A percentile compares a stretch with the other conserved stretches of the same genome.
Conservation (phyloP, 139 green algal species). For the Trebouxia sp. region DNA sequence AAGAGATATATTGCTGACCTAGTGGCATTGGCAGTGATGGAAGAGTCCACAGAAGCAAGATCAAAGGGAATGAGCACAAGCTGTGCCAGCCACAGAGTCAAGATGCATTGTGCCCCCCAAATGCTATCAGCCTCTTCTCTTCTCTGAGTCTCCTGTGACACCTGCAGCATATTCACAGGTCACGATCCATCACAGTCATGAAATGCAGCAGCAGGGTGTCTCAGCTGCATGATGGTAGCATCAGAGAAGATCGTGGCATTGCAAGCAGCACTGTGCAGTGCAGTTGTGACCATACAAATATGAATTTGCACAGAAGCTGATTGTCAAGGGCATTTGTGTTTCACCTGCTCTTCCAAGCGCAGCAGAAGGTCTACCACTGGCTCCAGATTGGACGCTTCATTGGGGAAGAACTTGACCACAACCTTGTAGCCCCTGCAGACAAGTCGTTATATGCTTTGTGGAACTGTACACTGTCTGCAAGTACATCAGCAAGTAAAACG, state of each 20-base stretch:
- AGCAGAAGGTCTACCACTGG: slow-evolving; percentile 71
- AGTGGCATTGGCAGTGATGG: background rate
- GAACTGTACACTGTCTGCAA: background rate
- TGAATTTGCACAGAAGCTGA: too few relatives aligned
- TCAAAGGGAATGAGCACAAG: slow-evolving; percentile 95
- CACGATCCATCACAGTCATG: background rate
- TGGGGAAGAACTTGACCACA: slow-evolving; percentile 89
- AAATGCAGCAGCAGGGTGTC: too few relatives aligned
- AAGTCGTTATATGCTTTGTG: background rate
- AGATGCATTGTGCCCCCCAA: slow-evolving; percentile 71
- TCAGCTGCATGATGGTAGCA: too few relatives aligned
- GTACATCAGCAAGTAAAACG: background rate
- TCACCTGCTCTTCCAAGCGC: background rate
- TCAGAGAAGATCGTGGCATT: too few relatives aligned
- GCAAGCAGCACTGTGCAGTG: background rate
- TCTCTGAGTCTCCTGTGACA: background rate
- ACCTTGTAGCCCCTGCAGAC: slow-evolving; percentile 79
- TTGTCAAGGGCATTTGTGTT: too few relatives aligned
- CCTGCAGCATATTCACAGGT: background rate
- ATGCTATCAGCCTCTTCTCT: background rate
- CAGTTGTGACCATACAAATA: too few relatives aligned
- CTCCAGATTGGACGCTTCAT: slow-evolving; percentile 81
- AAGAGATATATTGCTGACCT: background rate
- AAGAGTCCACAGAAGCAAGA: slow-evolving; percentile 81
- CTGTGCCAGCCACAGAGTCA: slow-evolving; percentile 95